Evolutionary conservation across 371 early-diverging fungal species (phyloP).

Genomic region (Choanephora cucurbitarum): DNA sequence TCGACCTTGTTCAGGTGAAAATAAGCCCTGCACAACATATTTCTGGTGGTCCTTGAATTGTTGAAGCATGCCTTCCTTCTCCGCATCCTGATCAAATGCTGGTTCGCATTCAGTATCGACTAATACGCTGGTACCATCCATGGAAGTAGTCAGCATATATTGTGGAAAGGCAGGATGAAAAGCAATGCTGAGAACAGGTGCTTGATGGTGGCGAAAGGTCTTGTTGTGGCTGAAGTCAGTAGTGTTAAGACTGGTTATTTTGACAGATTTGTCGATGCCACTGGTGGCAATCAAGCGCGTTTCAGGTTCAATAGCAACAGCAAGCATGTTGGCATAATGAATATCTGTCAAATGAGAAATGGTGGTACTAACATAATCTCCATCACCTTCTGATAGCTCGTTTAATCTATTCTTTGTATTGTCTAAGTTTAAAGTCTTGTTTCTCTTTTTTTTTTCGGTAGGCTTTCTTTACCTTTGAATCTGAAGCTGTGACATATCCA

Average conservation of each 20-base stretch:
- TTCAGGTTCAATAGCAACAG: conserved; percentile 39
- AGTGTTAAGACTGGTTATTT: conserved; percentile 37
- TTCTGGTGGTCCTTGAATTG: conserved; percentile 68
- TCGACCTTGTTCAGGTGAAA: conserved; percentile 57
- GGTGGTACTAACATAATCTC: conserved; percentile 29
- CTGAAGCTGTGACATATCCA: conserved; percentile 35
- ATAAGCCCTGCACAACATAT: conserved; percentile 66
- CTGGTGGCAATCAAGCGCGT: conserved; percentile 53
- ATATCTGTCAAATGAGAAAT: conserved; percentile 29
- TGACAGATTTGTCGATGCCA: conserved; percentile 68
- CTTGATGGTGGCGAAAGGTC: conserved; percentile 57
- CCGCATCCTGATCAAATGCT: conserved; percentile 23
- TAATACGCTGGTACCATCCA: conserved; percentile 71
- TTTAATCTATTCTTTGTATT: conserved; percentile 10
- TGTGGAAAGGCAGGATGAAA: conserved; percentile 61
- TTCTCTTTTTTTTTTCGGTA: not conserved
- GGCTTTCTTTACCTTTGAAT: conserved; percentile 31
- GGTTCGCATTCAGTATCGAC: conserved; percentile 54
- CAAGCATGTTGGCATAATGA: conserved; percentile 58
- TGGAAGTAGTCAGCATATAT: conserved; percentile 65
- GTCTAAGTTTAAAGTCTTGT: not conserved
- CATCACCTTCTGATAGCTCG: conserved; percentile 34
- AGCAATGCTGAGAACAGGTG: conserved; percentile 65
- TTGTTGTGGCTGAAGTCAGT: conserved; percentile 34
- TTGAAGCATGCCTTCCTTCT: conserved; percentile 40